These are phyloP conservation scores for Kodamaea ohmeri DNA, from an alignment of 1,139 yeast genomes.

Conservation along the genomic window DNA sequence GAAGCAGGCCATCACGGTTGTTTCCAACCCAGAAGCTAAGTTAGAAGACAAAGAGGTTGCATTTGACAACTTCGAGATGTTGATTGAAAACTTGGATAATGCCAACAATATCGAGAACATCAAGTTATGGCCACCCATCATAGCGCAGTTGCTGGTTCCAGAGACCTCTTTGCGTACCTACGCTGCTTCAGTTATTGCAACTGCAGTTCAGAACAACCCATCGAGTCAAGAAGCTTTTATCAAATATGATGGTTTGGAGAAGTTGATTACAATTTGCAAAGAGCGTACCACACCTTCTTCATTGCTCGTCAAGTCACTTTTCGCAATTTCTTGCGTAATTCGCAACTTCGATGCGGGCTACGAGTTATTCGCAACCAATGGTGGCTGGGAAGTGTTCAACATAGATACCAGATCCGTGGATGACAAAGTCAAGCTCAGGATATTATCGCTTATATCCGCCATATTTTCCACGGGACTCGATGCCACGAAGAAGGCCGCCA, in stretches of 20 bases:
- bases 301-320: constrained; percentile 53
- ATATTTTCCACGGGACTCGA: constrained; percentile 52
- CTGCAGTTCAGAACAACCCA: constrained; percentile 89
- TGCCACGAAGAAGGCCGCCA: constrained; percentile 33
- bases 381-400: constrained; percentile 60
- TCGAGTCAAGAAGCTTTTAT: constrained; percentile 65
- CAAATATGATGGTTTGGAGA: constrained; percentile 49
- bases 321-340: constrained; percentile 73
- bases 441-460: constrained; percentile 57
- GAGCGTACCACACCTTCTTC: neutral
- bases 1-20: constrained; percentile 69
- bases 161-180: constrained; percentile 45
- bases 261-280: constrained; percentile 41
- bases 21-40: constrained; percentile 59
- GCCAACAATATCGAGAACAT: constrained; percentile 88
- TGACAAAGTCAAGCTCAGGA: constrained; percentile 49
- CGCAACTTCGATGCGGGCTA: constrained; percentile 66
- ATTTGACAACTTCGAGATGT: constrained; percentile 88
- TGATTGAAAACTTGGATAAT: constrained; percentile 89
- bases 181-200: constrained; percentile 78
- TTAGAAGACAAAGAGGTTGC: constrained; percentile 70
- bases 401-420: constrained; percentile 18
- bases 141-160: constrained; percentile 48
- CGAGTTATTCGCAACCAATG: constrained; percentile 47
- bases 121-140: constrained; percentile 73